A percentile compares a stretch with the other conserved stretches of the same genome.
phyloP scores from a whole-genome alignment of 176 grass and related monocot species.

The Oryza glaberrima region DNA sequence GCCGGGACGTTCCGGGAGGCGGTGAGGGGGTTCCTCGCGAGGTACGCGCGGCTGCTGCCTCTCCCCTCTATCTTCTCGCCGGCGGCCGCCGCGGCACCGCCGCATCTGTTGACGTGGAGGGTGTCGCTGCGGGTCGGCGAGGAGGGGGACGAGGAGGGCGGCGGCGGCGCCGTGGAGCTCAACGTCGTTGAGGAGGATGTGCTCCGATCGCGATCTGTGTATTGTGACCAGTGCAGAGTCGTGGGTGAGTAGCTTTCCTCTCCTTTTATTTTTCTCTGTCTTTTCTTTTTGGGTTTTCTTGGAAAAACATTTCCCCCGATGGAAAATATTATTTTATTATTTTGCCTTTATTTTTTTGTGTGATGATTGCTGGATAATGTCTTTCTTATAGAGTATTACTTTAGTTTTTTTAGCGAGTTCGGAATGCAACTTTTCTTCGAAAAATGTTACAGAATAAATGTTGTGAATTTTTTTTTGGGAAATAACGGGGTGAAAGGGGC shows the following conservation, averaged over 20 bases:
- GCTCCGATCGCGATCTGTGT: conserved; percentile 81
- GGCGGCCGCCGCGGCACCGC: conserved; percentile 55
- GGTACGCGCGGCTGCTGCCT: conserved; percentile 63
- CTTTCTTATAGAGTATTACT: neutral
- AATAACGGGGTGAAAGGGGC: neutral
- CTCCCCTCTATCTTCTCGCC: conserved; percentile 68
- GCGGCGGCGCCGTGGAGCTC: conserved; percentile 58
- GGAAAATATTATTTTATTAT: neutral
- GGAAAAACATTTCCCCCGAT: neutral
- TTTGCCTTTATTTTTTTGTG: neutral
- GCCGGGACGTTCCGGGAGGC: conserved; percentile 75
- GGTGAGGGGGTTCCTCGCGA: conserved; percentile 74
- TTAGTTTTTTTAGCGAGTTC: neutral
- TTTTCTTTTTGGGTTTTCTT: neutral
- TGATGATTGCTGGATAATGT: neutral
- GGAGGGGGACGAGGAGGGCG: conserved; percentile 33
- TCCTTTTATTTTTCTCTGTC: neutral
- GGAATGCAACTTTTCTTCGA: neutral
- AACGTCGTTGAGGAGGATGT: conserved; percentile 93
- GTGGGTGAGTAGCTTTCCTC: conserved; percentile 75
- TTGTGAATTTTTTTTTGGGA: neutral
- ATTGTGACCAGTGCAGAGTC: conserved; percentile 98
- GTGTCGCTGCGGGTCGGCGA: conserved; percentile 61
- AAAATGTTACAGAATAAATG: neutral
- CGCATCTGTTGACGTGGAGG: conserved; percentile 77